These are phyloP conservation scores for Metschnikowia cubensis DNA, from an alignment of 805 yeast genomes.

Conservation along the genomic window DNA sequence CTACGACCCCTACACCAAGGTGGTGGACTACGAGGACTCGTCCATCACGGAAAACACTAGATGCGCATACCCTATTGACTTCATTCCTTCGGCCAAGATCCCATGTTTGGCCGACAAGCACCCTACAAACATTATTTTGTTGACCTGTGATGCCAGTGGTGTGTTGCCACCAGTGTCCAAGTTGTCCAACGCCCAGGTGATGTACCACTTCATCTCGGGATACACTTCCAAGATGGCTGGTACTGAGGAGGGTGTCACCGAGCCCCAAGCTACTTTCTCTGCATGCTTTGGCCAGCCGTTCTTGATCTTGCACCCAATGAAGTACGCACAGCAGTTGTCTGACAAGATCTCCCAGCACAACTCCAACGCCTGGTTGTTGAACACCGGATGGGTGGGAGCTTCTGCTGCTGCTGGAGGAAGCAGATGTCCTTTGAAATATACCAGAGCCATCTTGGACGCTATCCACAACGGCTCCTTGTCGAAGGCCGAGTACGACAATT, in stretches of 20 bases:
- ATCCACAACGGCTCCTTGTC: conserved; percentile 88
- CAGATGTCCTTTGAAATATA: conserved; percentile 96
- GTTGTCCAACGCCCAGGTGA: conserved; percentile 90
- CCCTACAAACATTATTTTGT: conserved; percentile 86
- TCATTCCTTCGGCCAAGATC: conserved; percentile 90
- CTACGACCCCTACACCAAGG: conserved; percentile 72
- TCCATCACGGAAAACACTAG: conserved; percentile 94
- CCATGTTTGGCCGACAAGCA: conserved; percentile 89
- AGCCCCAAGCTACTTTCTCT: conserved; percentile 96
- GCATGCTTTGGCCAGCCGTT: conserved; percentile 99
- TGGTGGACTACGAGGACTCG: conserved; percentile 79
- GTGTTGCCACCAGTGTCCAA: conserved; percentile 96
- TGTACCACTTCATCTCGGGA: conserved; percentile 98
- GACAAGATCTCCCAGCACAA: conserved; percentile 86
- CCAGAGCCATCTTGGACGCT: conserved; percentile 92
- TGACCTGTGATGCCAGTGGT: conserved; percentile 98
- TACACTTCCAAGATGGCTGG: conserved; percentile 99
- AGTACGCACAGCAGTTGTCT: conserved; percentile 92
- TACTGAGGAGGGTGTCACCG: conserved; percentile 97
- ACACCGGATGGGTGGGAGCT: conserved; percentile 98
- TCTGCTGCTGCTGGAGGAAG: conserved; percentile 91
- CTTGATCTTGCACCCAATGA: conserved; percentile 96
- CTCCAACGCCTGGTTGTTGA: conserved; percentile 92
- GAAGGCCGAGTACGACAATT: conserved; percentile 74
- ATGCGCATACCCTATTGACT: conserved; percentile 97